A percentile compares a stretch with the other conserved stretches of the same genome.
Conservation (phyloP, 345 rosid species). For the Erucastrum elatum region DNA sequence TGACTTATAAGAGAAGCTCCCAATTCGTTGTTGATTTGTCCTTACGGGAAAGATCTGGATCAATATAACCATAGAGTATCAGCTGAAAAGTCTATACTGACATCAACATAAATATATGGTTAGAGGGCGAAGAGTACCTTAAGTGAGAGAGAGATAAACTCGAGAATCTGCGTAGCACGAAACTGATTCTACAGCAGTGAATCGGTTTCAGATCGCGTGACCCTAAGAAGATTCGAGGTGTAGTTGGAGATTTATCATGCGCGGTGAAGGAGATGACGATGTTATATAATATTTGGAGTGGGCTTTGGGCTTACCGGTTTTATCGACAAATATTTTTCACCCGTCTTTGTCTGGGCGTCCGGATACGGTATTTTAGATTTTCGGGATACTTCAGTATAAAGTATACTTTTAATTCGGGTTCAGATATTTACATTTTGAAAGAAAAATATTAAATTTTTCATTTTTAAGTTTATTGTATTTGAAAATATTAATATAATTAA, state of each 20-base stretch:
- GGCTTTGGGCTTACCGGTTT: conserved; percentile 9
- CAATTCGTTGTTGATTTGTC: background rate
- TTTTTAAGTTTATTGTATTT: too few species aligned
- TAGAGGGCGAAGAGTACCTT: conserved; percentile 28
- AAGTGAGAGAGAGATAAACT: background rate
- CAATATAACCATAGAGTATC: conserved; percentile 12
- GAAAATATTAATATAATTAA: too few species aligned
- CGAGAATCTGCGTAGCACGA: conserved; percentile 29
- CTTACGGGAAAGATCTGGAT: conserved; percentile 33
- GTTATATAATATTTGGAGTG: background rate
- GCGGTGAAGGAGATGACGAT: conserved; percentile 15
- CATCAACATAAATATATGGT: background rate
- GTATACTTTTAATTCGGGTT: too few species aligned
- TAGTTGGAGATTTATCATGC: background rate
- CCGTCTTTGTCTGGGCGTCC: too few species aligned
- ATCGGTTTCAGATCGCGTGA: conserved; percentile 37
- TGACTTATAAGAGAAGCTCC: background rate
- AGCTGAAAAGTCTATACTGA: background rate
- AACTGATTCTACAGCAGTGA: conserved; percentile 28
- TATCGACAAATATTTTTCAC: background rate
- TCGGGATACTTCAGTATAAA: too few species aligned
- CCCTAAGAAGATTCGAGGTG: conserved; percentile 23
- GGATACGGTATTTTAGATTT: too few species aligned
- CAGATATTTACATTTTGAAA: too few species aligned
- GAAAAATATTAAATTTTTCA: too few species aligned